These are phyloP conservation scores for Hirsutella rhossiliensis DNA, from an alignment of 2,329 filamentous ascomycete genomes.

Conservation along the genomic window DNA sequence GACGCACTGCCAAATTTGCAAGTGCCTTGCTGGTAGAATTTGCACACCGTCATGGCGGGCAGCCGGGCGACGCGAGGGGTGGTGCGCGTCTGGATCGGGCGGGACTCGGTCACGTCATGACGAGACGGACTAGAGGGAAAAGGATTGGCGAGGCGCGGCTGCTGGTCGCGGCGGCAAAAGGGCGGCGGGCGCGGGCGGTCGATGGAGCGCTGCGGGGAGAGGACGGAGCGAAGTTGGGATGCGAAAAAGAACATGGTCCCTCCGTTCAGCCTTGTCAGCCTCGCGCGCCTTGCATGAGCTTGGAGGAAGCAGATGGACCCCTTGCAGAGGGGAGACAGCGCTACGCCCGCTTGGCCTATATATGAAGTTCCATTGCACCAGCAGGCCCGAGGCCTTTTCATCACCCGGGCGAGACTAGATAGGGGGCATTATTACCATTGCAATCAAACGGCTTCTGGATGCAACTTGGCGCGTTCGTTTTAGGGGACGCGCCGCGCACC, in stretches of 20 bases:
- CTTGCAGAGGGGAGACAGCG: too few relatives aligned
- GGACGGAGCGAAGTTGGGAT: slow-evolving; percentile 3
- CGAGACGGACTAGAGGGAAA: background rate
- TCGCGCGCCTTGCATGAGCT: background rate
- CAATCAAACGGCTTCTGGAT: too few relatives aligned
- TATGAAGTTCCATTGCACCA: too few relatives aligned
- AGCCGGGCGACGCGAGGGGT: background rate
- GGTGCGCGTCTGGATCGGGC: background rate
- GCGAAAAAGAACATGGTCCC: slow-evolving; percentile 4
- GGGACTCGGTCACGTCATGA: background rate
- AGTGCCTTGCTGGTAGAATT: slow-evolving; percentile 36
- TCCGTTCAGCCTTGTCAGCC: slow-evolving; percentile 5
- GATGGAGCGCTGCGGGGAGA: slow-evolving; percentile 3
- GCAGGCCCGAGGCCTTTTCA: too few relatives aligned
- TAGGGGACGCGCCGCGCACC: too few relatives aligned
- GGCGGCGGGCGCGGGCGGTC: background rate
- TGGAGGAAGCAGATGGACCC: too few relatives aligned
- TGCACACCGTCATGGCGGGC: slow-evolving; percentile 29
- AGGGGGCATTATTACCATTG: too few relatives aligned
- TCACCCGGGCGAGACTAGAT: too few relatives aligned
- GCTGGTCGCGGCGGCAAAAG: background rate
- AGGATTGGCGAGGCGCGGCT: background rate
- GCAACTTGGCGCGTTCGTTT: too few relatives aligned
- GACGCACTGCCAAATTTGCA: slow-evolving; percentile 40
- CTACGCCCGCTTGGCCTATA: too few relatives aligned